Evolutionary conservation across 352 stramenopile genomes (phyloP), one percentile per base, ranked within the genome.

Genomic region (Pythium aquatile): DNA sequence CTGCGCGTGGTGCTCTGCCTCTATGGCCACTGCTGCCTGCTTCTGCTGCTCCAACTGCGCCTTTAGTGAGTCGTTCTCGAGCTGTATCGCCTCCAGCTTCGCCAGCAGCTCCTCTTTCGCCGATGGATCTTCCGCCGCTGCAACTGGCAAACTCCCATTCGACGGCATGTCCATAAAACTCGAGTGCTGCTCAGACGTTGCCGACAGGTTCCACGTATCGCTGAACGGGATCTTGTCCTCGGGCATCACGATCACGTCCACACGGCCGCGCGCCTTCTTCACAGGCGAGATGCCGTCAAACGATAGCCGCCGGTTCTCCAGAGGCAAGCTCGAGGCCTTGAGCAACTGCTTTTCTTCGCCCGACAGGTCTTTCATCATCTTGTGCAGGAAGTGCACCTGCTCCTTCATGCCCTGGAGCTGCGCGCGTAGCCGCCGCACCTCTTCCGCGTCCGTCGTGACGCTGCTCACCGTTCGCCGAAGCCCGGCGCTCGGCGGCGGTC

Each of bases 341-440:
- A 66, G 52, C 42, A 54, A 17, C 20, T 63, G 49, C 33, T 48
- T 61, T 26, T 66, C 64, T 1, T 46, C 33, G 2, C 20, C 17
- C 29, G 58, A 63, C 16, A 71, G 53, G 6, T 39, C 53, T 35
- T 71, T 52, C 58, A 66, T 63, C 58, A 63, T 59, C 42, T 56
- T 57, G 58, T 70, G 64, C 51, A 71, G 42, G 24, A 71, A 66
- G 44, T 59, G 32, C 28, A 71, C 58, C 29, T 71, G 65, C 65
- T 66, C 65, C 30, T 59, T 71, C 65, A 71, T 66, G 26, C 29
- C 24, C 17, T 71, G 65, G 9, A 71, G 65, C 64, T 70, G 56
- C 49, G 39, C 37, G 35, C 64, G 64, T 20, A 70, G 64, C 1
- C 63, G 55, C 17, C 51, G 64, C 40, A 70, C 57, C 54, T 65